A percentile compares a stretch with the other conserved stretches of the same genome.
Conservation (phyloP, 805 yeast species). For the Teunomyces cretensis region DNA sequence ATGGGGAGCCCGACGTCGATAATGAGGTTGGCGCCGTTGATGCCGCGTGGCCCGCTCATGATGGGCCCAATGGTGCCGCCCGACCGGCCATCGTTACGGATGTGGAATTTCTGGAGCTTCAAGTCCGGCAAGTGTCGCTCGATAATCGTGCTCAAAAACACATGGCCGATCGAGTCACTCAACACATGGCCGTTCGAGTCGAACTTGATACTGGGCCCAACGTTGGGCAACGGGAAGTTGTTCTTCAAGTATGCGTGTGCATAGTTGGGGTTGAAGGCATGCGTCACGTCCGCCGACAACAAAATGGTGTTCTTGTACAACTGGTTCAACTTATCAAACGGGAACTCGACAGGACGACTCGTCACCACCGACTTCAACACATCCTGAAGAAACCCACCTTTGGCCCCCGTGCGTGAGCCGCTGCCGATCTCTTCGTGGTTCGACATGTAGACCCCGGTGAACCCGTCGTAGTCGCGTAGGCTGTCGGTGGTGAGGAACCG, state of each 20-base stretch:
- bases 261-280: slow-evolving; percentile 43
- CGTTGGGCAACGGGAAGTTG: slow-evolving; percentile 39
- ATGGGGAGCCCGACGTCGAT: slow-evolving; percentile 44
- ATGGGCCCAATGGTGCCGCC: slow-evolving; percentile 47
- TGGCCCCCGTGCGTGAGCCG: slow-evolving; percentile 38
- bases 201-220: slow-evolving; percentile 36
- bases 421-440: slow-evolving; percentile 46
- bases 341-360: slow-evolving; percentile 1
- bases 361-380: slow-evolving; percentile 17
- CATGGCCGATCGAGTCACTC: slow-evolving; percentile 34
- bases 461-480: slow-evolving; percentile 24
- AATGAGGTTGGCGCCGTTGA: slow-evolving; percentile 30
- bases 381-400: slow-evolving; percentile 30
- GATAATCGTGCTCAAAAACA: slow-evolving; percentile 26
- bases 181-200: slow-evolving; percentile 39
- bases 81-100: slow-evolving; percentile 39
- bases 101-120: slow-evolving; percentile 37
- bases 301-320: slow-evolving; percentile 20
- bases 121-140: slow-evolving; percentile 17
- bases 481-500: slow-evolving; percentile 9
- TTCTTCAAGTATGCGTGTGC: slow-evolving; percentile 27
- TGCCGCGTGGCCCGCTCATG: slow-evolving; percentile 28
- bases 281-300: slow-evolving; percentile 45
- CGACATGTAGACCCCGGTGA: slow-evolving; percentile 32
- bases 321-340: slow-evolving; percentile 5